Conservation (phyloP, 108 stramenopile species). For the Epithemia pelagica region DNA sequence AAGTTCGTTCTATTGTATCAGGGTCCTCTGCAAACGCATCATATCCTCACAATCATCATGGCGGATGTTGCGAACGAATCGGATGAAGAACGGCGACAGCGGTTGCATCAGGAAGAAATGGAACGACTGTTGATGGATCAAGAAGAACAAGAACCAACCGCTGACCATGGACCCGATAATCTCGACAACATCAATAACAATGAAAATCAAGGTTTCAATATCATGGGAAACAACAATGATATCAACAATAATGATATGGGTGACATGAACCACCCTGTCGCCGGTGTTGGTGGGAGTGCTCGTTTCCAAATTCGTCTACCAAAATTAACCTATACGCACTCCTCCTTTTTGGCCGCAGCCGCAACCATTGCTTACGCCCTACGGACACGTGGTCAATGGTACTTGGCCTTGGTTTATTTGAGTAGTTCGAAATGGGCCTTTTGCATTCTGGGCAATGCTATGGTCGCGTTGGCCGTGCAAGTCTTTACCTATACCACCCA, state of each 20-base stretch:
- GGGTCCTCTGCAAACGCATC: too few relatives aligned
- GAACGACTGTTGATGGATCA: slow-evolving; percentile 7
- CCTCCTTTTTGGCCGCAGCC: slow-evolving; percentile 48
- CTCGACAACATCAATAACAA: slow-evolving; percentile 7
- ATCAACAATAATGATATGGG: neutral
- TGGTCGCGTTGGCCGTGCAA: slow-evolving; percentile 53
- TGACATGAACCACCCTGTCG: neutral
- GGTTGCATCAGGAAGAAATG: slow-evolving; percentile 5
- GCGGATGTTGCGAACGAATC: neutral
- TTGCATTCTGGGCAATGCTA: slow-evolving; percentile 77
- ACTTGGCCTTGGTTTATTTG: slow-evolving; percentile 87
- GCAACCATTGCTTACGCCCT: slow-evolving; percentile 61
- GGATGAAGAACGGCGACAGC: slow-evolving; percentile 6
- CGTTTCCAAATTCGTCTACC: too few relatives aligned
- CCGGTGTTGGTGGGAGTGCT: neutral
- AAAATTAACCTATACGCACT: slow-evolving; percentile 24
- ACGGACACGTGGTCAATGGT: slow-evolving; percentile 88
- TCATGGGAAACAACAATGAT: neutral
- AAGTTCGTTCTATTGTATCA: too few relatives aligned
- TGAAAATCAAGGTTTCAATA: neutral
- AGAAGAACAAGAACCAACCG: slow-evolving; percentile 1
- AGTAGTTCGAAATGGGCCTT: slow-evolving; percentile 84
- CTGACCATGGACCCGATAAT: slow-evolving; percentile 1
- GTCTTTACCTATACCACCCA: slow-evolving; percentile 45
- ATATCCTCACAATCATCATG: too few relatives aligned